Evolutionary conservation across 2,329 filamentous ascomycete genomes (phyloP).

Genomic region (Raffaelea arxii): DNA sequence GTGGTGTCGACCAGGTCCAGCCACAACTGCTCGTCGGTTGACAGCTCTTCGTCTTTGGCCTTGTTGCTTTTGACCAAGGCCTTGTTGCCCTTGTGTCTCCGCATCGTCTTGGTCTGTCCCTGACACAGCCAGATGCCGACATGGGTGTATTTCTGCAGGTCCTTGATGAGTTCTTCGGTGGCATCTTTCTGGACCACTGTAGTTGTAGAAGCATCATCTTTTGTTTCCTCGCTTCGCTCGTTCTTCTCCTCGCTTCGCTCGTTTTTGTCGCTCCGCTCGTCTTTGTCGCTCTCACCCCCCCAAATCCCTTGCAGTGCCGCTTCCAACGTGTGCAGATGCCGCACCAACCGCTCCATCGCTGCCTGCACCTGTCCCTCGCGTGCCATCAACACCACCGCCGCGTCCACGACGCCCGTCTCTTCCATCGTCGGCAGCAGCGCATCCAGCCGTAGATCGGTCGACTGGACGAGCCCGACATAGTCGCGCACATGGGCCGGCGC

Average conservation of each 20-base stretch:
- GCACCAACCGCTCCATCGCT: constrained; percentile 78
- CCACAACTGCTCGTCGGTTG: constrained; percentile 48
- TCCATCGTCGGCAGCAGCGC: constrained; percentile 81
- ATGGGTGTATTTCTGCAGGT: constrained; percentile 79
- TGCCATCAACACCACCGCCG: constrained; percentile 82
- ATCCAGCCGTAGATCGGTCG: constrained; percentile 69
- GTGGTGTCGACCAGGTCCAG: constrained; percentile 50
- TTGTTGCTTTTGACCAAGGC: constrained; percentile 21
- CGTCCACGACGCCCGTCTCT: constrained; percentile 80
- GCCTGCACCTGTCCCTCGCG: constrained; percentile 73
- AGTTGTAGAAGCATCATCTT: too few relatives aligned
- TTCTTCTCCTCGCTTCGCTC: neutral
- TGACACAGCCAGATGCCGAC: constrained; percentile 96
- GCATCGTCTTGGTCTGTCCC: constrained; percentile 57
- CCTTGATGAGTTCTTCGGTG: constrained; percentile 62
- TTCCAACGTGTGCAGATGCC: constrained; percentile 70
- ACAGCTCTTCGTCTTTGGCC: constrained; percentile 36
- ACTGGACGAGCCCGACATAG: constrained; percentile 68
- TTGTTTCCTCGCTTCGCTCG: constrained; percentile 3
- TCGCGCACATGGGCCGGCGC: constrained; percentile 74
- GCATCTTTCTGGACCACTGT: constrained; percentile 33
- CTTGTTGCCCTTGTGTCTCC: neutral
- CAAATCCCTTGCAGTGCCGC: constrained; percentile 65
- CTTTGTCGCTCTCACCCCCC: neutral
- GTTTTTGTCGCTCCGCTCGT: neutral